Evolutionary conservation across 352 stramenopile genomes (phyloP).

Genomic region (Globisporangium paroecandrum): DNA sequence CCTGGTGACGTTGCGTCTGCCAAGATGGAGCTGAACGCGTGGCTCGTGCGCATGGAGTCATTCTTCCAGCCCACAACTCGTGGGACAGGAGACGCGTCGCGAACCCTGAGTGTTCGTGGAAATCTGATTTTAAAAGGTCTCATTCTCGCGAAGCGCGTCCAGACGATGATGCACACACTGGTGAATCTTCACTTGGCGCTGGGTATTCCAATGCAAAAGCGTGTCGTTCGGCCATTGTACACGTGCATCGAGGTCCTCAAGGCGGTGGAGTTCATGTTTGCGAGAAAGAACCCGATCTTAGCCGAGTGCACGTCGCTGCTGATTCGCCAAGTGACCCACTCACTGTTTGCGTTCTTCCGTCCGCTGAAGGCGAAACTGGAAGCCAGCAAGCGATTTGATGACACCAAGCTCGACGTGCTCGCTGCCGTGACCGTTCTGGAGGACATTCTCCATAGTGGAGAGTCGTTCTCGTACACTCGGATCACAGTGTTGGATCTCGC

Average conservation of each 20-base stretch:
- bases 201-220: constrained; percentile 83
- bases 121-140: constrained; percentile 91
- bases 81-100: constrained; percentile 63
- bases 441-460: constrained; percentile 75
- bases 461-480: constrained; percentile 84
- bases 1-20: constrained; percentile 69
- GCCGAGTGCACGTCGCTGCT: constrained; percentile 71
- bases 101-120: constrained; percentile 76
- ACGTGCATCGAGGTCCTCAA: constrained; percentile 91
- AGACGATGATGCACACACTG: constrained; percentile 89
- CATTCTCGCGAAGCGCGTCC: constrained; percentile 85
- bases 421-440: constrained; percentile 82
- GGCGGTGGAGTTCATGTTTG: constrained; percentile 92
- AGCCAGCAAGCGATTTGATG: constrained; percentile 84
- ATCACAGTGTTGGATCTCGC: constrained; percentile 79
- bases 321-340: constrained; percentile 75
- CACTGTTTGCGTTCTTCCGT: constrained; percentile 76
- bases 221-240: constrained; percentile 79
- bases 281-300: constrained; percentile 80
- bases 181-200: constrained; percentile 88
- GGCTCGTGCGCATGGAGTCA: constrained; percentile 86
- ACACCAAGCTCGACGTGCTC: constrained; percentile 83
- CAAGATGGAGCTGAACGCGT: constrained; percentile 80
- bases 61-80: constrained; percentile 83
- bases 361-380: constrained; percentile 80